Percentiles rank a stretch among this genome's conserved stretches.
phyloP scores from a whole-genome alignment of 2,329 filamentous ascomycete species.

The Amauroascus niger region DNA sequence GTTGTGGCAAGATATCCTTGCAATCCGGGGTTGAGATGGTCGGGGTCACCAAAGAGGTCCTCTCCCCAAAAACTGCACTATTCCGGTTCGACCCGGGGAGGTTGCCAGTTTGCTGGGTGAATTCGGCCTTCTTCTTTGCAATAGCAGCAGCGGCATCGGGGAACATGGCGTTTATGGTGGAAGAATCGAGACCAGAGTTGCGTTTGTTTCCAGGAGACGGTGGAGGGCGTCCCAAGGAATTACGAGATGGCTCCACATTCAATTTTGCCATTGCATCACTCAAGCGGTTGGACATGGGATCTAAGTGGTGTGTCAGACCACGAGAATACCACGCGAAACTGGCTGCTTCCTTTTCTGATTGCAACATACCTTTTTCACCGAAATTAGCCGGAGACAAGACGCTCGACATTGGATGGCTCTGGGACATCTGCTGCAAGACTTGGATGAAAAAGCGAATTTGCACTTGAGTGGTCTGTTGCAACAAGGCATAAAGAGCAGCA shows the following conservation, averaged over 20 bases:
- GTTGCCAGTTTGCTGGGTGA: slow-evolving; percentile 87
- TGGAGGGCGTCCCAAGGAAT: slow-evolving; percentile 72
- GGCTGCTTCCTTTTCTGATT: background rate
- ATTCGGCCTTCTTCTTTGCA: slow-evolving; percentile 94
- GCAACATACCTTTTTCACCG: slow-evolving; percentile 67
- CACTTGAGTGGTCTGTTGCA: slow-evolving; percentile 97
- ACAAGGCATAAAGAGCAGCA: slow-evolving; percentile 83
- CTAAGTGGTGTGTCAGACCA: slow-evolving; percentile 39
- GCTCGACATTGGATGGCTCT: slow-evolving; percentile 93
- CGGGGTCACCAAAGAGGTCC: slow-evolving; percentile 63
- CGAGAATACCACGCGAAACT: slow-evolving; percentile 1
- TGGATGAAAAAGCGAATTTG: slow-evolving; percentile 99
- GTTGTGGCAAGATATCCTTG: slow-evolving; percentile 53
- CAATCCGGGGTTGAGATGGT: slow-evolving; percentile 62
- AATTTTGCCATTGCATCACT: slow-evolving; percentile 96
- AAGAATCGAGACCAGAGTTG: slow-evolving; percentile 86
- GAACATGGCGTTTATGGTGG: slow-evolving; percentile 97
- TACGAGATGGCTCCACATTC: slow-evolving; percentile 75
- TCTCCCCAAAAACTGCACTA: slow-evolving; percentile 68
- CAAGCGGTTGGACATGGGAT: slow-evolving; percentile 92
- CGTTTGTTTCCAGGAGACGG: slow-evolving; percentile 72
- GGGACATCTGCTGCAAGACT: slow-evolving; percentile 97
- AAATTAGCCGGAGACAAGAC: slow-evolving; percentile 91
- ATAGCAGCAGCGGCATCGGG: slow-evolving; percentile 97
- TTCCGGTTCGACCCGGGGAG: slow-evolving; percentile 86